These are phyloP conservation scores for Calonectria naviculata DNA, from an alignment of 2,329 filamentous ascomycete species.

Conservation along the genomic window DNA sequence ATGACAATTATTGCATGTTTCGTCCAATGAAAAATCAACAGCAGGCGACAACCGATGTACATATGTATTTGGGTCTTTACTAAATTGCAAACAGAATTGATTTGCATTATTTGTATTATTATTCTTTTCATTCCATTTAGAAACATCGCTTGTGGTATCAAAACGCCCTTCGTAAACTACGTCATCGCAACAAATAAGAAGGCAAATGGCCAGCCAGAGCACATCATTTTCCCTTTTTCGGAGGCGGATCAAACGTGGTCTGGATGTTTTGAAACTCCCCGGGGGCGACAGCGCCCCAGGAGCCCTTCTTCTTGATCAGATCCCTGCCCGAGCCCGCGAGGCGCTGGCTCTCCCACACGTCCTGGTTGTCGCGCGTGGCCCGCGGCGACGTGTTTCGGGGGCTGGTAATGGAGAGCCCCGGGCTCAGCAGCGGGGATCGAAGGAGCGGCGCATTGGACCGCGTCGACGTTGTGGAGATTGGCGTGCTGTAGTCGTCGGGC, in stretches of 20 bases:
- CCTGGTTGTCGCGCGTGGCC: slow-evolving; percentile 14
- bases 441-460: slow-evolving; percentile 50
- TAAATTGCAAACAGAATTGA: background rate
- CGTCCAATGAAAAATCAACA: too few species aligned
- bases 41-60: too few species aligned
- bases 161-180: background rate
- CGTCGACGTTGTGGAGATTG: slow-evolving; percentile 46
- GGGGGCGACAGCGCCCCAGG: slow-evolving; percentile 44
- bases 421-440: slow-evolving; percentile 36
- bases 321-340: slow-evolving; percentile 16
- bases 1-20: background rate
- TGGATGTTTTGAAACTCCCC: slow-evolving; percentile 50
- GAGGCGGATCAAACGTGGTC: slow-evolving; percentile 53
- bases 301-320: slow-evolving; percentile 33
- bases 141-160: background rate
- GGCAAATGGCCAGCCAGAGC: background rate
- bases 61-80: background rate
- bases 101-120: background rate
- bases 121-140: background rate
- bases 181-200: background rate
- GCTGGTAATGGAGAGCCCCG: slow-evolving; percentile 34
- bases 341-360: slow-evolving; percentile 33
- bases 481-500: slow-evolving; percentile 40
- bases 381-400: slow-evolving; percentile 26
- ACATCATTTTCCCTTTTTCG: slow-evolving; percentile 34